Evolutionary conservation across 306 rosid species (phyloP).

Genomic region (Sphenostylis stenocarpa): DNA sequence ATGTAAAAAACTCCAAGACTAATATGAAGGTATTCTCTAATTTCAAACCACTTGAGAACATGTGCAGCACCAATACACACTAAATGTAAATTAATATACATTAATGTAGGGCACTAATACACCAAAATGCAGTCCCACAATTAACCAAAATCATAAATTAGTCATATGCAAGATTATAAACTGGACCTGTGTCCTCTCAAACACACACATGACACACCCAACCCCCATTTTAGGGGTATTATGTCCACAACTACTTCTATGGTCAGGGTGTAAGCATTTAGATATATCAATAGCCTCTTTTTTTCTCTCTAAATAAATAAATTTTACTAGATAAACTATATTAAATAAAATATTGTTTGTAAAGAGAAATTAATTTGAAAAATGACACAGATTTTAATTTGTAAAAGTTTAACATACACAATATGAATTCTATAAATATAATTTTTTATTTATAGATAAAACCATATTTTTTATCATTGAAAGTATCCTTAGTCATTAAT

Average conservation of each 20-base stretch:
- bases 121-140: background rate
- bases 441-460: no score
- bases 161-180: background rate
- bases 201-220: background rate
- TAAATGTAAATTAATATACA: conserved; percentile 4
- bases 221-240: background rate
- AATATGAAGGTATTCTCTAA: background rate
- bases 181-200: background rate
- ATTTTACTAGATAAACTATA: no score
- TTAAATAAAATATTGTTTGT: no score
- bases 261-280: background rate
- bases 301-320: background rate
- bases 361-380: no score
- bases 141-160: conserved; percentile 2
- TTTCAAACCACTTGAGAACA: background rate
- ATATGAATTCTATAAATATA: no score
- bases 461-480: no score
- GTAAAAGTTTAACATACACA: no score
- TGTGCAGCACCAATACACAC: background rate
- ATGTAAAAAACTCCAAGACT: background rate
- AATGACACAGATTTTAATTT: no score
- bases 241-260: background rate
- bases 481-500: no score
- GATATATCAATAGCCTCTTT: background rate
- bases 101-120: background rate